Evolutionary conservation across 2,329 filamentous ascomycete genomes (phyloP).

Genomic region (Grosmannia clavigera): DNA sequence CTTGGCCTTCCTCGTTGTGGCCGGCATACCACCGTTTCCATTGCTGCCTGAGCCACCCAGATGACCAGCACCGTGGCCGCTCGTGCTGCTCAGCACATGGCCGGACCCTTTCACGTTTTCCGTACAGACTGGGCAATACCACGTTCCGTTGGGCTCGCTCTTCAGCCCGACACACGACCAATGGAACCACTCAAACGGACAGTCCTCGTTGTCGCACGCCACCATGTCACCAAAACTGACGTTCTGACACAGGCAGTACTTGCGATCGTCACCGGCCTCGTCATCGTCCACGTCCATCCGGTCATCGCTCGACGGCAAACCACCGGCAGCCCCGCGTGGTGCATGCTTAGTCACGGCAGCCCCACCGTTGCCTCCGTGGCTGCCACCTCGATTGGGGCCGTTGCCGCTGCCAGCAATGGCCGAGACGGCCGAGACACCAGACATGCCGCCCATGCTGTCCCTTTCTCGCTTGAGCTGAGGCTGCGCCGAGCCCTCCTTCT

Average conservation of each 20-base stretch:
- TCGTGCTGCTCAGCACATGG: slow-evolving; percentile 19
- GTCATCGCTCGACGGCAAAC: slow-evolving; percentile 33
- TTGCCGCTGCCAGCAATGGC: slow-evolving; percentile 11
- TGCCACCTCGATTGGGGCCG: neutral
- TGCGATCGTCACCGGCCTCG: slow-evolving; percentile 63
- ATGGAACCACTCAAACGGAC: slow-evolving; percentile 79
- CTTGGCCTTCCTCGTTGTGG: slow-evolving; percentile 7
- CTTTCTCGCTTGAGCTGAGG: slow-evolving; percentile 7
- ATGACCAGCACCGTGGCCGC: neutral
- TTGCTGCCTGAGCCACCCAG: neutral
- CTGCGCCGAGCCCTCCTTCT: slow-evolving; percentile 6
- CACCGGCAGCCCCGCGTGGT: neutral
- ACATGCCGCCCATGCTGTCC: slow-evolving; percentile 1
- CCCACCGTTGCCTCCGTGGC: neutral
- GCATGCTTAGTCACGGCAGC: slow-evolving; percentile 5
- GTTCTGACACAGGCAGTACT: slow-evolving; percentile 74
- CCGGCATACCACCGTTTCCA: neutral
- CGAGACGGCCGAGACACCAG: neutral
- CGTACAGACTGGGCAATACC: slow-evolving; percentile 53
- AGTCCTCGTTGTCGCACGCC: slow-evolving; percentile 73
- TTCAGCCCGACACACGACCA: slow-evolving; percentile 62
- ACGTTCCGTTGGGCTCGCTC: slow-evolving; percentile 54
- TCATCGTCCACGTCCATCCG: slow-evolving; percentile 48
- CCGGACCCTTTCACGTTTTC: slow-evolving; percentile 28
- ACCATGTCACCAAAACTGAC: slow-evolving; percentile 84